Evolutionary conservation across 2,329 filamentous ascomycete genomes (phyloP).

Genomic region (Penicillium expansum): DNA sequence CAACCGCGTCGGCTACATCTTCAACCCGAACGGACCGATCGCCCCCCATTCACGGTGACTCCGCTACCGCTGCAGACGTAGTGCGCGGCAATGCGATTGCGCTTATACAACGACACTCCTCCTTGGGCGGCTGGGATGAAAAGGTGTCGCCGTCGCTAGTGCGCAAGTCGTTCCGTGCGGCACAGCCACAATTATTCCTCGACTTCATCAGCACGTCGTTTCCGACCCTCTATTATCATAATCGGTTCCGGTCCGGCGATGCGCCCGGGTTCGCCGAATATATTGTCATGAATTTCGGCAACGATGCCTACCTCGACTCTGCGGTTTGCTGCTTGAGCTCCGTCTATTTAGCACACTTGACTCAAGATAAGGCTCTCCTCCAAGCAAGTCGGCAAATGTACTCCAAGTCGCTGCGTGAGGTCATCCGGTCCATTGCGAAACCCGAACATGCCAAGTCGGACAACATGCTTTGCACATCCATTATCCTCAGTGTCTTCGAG

Average conservation of each 20-base stretch:
- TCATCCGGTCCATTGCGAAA: conserved; percentile 30
- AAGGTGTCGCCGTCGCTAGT: conserved; percentile 22
- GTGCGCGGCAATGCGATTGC: conserved; percentile 27
- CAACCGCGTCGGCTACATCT: conserved; percentile 1
- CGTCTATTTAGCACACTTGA: conserved; percentile 27
- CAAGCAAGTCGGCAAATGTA: conserved; percentile 32
- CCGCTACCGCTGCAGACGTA: conserved; percentile 11
- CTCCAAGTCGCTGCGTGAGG: conserved; percentile 30
- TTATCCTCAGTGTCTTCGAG: conserved; percentile 41
- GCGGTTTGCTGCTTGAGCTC: conserved; percentile 29
- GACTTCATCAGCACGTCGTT: conserved; percentile 30
- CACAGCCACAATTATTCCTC: conserved; percentile 25
- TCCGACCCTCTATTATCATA: conserved; percentile 30
- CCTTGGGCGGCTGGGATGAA: conserved; percentile 19
- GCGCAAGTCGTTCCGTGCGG: conserved; percentile 19
- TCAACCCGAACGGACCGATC: background rate
- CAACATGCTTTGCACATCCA: conserved; percentile 36
- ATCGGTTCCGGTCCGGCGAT: conserved; percentile 25
- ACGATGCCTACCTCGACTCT: conserved; percentile 25
- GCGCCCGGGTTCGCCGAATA: conserved; percentile 24
- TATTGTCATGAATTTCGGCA: conserved; percentile 25
- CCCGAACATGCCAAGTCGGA: conserved; percentile 28
- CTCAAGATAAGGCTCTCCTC: conserved; percentile 23
- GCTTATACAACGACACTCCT: conserved; percentile 25
- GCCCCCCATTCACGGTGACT: background rate